Evolutionary conservation across 1,284 basidiomycete species (phyloP), one percentile per base, ranked within the genome.

Genomic region (Pseudozyma sp.): DNA sequence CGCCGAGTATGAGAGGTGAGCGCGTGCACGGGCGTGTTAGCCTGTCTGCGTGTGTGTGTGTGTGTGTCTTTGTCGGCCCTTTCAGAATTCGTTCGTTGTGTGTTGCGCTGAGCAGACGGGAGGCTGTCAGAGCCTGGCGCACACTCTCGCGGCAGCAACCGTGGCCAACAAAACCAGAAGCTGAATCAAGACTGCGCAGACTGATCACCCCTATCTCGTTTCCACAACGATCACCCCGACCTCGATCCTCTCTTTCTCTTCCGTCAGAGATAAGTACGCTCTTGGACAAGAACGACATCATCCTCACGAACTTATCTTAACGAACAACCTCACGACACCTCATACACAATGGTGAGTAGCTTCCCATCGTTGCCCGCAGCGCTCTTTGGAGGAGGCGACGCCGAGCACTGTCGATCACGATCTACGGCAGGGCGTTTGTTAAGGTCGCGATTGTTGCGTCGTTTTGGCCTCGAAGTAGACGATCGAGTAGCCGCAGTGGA

Each of bases 281-380:
- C 6, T 43, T 33, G 30, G 31, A 17, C 34, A 39, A 16, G 31
- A 44, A 19, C 49, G 31, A 30, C 17, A 30, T 8, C 17, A 9
- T 13, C 40, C 19, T 6, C 24, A 61, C 49, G 50, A 46, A 9
- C 34, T 34, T 57, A 43, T 7, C 30, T 17, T 63, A 9, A 58
- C 52, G 51, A 24, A 63, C 43, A 34, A 64, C 56, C 52, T 59
- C 48, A 56, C 33, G 37, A 30, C 34, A 37, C 40, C 40, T 65
- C 58, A 54, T 69, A 64, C 67, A 64, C 52, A 50, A 69, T 69
- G 67, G 67, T 69, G 60, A 69, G 67, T 69, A 13, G 16, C n/a
- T n/a, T 33, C 13, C 35, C 7, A 35, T 19, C 42, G n/a, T n/a
- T 14, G 24, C 30, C 17, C 37, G 39, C 24, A 24, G 24, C 24